Conservation (phyloP, 106 monocot genomes). For the Dioscorea dumetorum region DNA sequence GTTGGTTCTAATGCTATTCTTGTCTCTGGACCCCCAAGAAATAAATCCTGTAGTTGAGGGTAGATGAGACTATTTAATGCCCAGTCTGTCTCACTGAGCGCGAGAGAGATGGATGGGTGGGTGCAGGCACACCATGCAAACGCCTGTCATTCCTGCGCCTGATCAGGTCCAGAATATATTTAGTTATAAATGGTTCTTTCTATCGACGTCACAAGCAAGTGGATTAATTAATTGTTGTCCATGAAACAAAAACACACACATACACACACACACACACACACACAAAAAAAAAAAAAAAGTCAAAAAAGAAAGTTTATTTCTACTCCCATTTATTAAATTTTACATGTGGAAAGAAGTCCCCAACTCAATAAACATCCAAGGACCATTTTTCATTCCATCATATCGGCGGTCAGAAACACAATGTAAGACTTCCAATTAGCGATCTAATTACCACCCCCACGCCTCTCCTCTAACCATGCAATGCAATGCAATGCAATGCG, state of each 20-base stretch:
- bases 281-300: no score
- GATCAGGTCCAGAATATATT: no score
- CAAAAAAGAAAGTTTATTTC: not conserved
- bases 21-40: not conserved
- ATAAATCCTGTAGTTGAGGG: not conserved
- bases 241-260: not conserved
- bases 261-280: not conserved
- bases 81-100: not conserved
- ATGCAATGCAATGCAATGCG: no score
- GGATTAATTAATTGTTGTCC: not conserved
- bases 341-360: not conserved
- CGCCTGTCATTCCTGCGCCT: no score
- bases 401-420: no score
- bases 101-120: not conserved
- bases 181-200: no score
- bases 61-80: not conserved
- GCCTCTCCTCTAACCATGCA: no score
- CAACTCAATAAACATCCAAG: not conserved
- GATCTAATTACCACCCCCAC: no score
- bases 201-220: no score
- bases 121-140: no score
- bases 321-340: not conserved
- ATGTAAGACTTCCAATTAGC: no score
- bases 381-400: not conserved
- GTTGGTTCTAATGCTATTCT: not conserved